Evolutionary conservation across 1,284 basidiomycete genomes (phyloP).

Genomic region (Ustilago nuda): DNA sequence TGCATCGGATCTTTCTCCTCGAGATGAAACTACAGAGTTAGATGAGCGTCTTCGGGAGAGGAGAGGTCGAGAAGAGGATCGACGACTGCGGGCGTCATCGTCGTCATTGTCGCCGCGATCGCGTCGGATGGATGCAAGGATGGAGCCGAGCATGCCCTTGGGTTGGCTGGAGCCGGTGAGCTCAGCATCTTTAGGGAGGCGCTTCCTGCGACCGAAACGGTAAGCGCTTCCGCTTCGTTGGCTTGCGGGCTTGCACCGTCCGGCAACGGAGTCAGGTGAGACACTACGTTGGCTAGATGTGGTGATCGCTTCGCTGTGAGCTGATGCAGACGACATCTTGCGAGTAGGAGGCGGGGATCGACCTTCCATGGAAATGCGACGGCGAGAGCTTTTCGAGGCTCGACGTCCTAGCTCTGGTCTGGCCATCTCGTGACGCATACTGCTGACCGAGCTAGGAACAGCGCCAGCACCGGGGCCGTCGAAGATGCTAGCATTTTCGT

Average conservation of each 20-base stretch:
- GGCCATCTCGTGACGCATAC: constrained; percentile 55
- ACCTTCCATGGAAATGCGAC: constrained; percentile 60
- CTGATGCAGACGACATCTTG: constrained; percentile 41
- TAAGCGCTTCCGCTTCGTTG: constrained; percentile 53
- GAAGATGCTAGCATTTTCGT: constrained; percentile 63
- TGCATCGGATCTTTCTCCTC: constrained; percentile 34
- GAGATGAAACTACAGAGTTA: constrained; percentile 42
- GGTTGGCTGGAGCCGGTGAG: constrained; percentile 34
- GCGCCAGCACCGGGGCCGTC: constrained; percentile 66
- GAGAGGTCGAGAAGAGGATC: constrained; percentile 50
- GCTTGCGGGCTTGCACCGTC: constrained; percentile 47
- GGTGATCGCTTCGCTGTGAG: constrained; percentile 47
- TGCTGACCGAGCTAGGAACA: constrained; percentile 64
- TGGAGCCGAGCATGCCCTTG: constrained; percentile 62
- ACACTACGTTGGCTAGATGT: constrained; percentile 44
- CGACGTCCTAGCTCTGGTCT: constrained; percentile 55
- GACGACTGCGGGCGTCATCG: constrained; percentile 52
- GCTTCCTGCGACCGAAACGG: constrained; percentile 48
- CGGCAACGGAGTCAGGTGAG: constrained; percentile 44
- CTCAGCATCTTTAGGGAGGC: constrained; percentile 38
- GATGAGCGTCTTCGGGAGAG: constrained; percentile 47
- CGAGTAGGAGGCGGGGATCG: constrained; percentile 48
- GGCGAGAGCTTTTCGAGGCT: constrained; percentile 54
- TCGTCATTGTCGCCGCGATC: constrained; percentile 52
- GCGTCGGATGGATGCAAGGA: constrained; percentile 62